Base-by-base conservation (phyloP, 805 yeast species). In the Candida manassasensis region DNA sequence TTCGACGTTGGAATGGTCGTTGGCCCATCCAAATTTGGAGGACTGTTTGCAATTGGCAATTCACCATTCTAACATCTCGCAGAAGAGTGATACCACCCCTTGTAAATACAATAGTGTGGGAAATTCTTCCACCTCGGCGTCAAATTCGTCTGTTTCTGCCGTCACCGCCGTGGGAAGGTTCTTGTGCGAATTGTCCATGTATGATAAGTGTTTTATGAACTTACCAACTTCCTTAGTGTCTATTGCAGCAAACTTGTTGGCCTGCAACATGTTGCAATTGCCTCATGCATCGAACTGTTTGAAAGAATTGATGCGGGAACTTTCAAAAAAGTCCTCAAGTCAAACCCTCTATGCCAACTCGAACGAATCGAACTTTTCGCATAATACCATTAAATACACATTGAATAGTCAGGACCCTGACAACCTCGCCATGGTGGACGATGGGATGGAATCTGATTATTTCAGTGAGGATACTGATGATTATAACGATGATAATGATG, bases 1-100 rank as follows among this genome's bases (percentile, higher is more conserved):
- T 52, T 69, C 73, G 43, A 84, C 84, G 4, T 71, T 88, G 49
- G 72, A 66, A 38, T 67, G 73, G 73, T 54, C 53, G 34, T 50
- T 67, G 32, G 67, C 71, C 22, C 72, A 67, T 42, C 71, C 75
- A 3, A 63, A 67, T 35, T 57, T 75, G 34, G 81, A 75, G 49
- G 80, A 75, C 34, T 68, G 77, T 37, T 51, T 67, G 32, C 71
- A 67, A 42, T 43, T 63, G 53, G 57, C 80, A 45, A 68, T 64
- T 34, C 28, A 38, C 14, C 32, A 33, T 14, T 41, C 43, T 39
- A 44, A 48, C 27, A 40, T 49, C 21, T 38, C 36, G 6, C 27
- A 24, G 12, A 32, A 40, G 12, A 37, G 38, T 21, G 35, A 47
- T 21, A 34, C 43, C 7, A 55, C 63, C 12, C 64, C 65, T 3